These are phyloP conservation scores for Leersia perrieri DNA, from an alignment of 176 grass and related monocot genomes.

Conservation along the genomic window DNA sequence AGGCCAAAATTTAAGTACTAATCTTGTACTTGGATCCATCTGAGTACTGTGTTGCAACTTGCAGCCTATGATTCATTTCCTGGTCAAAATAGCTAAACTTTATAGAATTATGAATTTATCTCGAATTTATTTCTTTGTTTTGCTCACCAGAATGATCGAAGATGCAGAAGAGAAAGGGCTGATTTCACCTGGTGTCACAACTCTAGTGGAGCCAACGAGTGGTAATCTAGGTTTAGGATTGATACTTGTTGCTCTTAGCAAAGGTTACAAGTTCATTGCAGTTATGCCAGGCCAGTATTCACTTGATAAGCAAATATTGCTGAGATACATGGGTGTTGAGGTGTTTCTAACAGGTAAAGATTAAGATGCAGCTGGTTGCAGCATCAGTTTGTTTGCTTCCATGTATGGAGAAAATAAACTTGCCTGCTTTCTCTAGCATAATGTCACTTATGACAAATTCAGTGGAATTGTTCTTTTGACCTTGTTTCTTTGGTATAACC, in stretches of 20 bases:
- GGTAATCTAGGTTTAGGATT: constrained; percentile 74
- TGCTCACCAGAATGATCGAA: constrained; percentile 72
- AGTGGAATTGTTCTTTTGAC: neutral
- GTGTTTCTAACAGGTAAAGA: constrained; percentile 51
- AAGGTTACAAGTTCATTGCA: constrained; percentile 67
- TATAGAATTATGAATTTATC: neutral
- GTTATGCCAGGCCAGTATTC: constrained; percentile 65
- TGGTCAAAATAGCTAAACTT: neutral
- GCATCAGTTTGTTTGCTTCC: neutral
- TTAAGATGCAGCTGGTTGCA: neutral
- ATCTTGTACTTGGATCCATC: neutral
- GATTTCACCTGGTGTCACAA: constrained; percentile 64
- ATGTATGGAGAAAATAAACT: neutral
- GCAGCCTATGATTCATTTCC: neutral
- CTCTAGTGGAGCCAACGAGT: constrained; percentile 55
- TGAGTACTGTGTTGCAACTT: neutral
- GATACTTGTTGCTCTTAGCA: constrained; percentile 42
- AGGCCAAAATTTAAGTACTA: neutral
- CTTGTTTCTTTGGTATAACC: neutral
- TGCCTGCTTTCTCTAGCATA: neutral
- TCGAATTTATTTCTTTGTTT: neutral
- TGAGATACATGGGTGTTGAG: constrained; percentile 74
- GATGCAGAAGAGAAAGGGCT: constrained; percentile 78
- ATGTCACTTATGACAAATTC: neutral
- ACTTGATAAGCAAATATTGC: constrained; percentile 66